Base-by-base conservation (phyloP, 2,329 filamentous ascomycete genomes). In the Gnomoniopsis sp. region DNA sequence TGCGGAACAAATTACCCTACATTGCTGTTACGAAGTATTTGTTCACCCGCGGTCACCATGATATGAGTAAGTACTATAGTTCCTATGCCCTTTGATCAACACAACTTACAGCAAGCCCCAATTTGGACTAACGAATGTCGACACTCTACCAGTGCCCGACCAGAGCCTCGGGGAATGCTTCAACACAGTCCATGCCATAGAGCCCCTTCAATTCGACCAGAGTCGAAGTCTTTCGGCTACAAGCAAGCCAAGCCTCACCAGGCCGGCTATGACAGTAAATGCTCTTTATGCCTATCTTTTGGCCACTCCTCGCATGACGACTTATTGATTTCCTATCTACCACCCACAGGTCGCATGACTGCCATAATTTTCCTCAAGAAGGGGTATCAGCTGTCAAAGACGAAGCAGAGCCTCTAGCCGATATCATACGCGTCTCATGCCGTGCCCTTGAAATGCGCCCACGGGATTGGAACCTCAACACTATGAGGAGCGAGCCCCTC, bases 11-110 rank as follows among this genome's bases (percentile, higher is more conserved):
- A 2, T 76, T 79, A 43, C 74, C 77, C 0, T 68, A 71, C 0
- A 56, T 81, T 69, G 55, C 89, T 85, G 38, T 96, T 83, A 36
- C 91, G 88, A 44, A 96, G 70, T 11, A 96, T 84, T 55, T 90
- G 84, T 0, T 89, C 86, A 54, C 89, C 87, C 0, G 89, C 82
- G 7, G 88, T 84, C 2, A 85, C 88, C 57, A 96, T 85, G 68
- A 95, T 88, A 65, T 96, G 91, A 36, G n/a, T n/a, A n/a, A n/a
- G n/a, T n/a, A n/a, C n/a, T n/a, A n/a, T n/a, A n/a, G n/a, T n/a
- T n/a, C n/a, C n/a, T n/a, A n/a, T n/a, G n/a, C n/a, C n/a, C n/a
- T n/a, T n/a, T n/a, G n/a, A n/a, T n/a, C n/a, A n/a, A n/a, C n/a
- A n/a, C n/a, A n/a, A n/a, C n/a, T n/a, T n/a, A n/a, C n/a, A n/a